These are phyloP conservation scores for Thinopyrum elongatum DNA, from an alignment of 176 grass and related monocot genomes.

Conservation along the genomic window DNA sequence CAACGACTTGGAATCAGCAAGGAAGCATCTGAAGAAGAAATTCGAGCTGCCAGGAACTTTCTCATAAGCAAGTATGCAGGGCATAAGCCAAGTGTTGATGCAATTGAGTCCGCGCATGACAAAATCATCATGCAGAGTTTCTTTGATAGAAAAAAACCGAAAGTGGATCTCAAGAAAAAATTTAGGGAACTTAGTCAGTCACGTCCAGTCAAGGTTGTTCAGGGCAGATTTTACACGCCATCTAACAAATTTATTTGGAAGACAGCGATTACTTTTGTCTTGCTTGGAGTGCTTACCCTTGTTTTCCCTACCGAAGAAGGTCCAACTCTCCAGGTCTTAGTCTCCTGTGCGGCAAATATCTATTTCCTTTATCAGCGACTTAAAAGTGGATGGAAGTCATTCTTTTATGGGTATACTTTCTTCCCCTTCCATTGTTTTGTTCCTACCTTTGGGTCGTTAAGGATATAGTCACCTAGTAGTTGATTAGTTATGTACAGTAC, in stretches of 20 bases:
- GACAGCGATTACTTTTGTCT: conserved; percentile 56
- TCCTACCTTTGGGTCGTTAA: conserved; percentile 15
- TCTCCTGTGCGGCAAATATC: conserved; percentile 78
- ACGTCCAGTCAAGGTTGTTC: conserved; percentile 54
- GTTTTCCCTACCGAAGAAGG: conserved; percentile 87
- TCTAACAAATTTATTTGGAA: conserved; percentile 67
- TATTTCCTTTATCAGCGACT: conserved; percentile 87
- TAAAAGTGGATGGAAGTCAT: conserved; percentile 59
- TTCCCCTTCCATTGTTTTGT: conserved; percentile 26
- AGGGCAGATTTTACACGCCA: conserved; percentile 87
- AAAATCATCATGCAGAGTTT: conserved; percentile 93
- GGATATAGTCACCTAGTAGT: background rate
- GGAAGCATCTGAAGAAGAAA: conserved; percentile 98
- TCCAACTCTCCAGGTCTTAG: conserved; percentile 80
- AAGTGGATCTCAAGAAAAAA: conserved; percentile 84
- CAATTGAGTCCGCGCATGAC: conserved; percentile 94
- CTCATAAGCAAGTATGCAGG: conserved; percentile 79
- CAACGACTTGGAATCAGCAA: conserved; percentile 74
- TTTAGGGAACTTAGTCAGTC: conserved; percentile 73
- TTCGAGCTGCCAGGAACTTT: conserved; percentile 89
- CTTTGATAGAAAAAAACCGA: conserved; percentile 77
- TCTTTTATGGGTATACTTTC: conserved; percentile 83
- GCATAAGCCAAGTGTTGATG: conserved; percentile 82
- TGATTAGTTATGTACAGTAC: conserved; percentile 13
- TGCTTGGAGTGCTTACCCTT: conserved; percentile 71